These are phyloP conservation scores for Puccinellia tenuiflora DNA, from an alignment of 176 grass and related monocot species.

Conservation along the genomic window DNA sequence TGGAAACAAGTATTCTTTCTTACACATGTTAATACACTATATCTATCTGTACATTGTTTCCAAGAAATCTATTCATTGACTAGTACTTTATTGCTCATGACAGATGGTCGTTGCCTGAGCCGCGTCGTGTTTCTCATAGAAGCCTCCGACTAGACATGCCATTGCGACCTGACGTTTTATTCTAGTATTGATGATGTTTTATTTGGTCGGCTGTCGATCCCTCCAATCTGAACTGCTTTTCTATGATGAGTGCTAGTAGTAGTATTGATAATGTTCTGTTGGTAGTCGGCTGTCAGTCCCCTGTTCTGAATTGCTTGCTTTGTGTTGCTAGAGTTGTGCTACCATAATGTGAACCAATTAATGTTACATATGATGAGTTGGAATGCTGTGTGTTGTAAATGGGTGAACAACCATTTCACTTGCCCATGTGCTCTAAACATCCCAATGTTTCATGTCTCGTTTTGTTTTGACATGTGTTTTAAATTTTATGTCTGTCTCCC, in stretches of 20 bases:
- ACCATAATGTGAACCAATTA: background rate
- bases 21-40: background rate
- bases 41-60: background rate
- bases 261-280: background rate
- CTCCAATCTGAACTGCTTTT: too few species aligned
- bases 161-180: too few species aligned
- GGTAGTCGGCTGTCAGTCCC: background rate
- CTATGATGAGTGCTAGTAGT: background rate
- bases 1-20: background rate
- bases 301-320: background rate
- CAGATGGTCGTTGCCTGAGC: conserved; percentile 6
- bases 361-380: too few species aligned
- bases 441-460: too few species aligned
- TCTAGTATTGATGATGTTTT: background rate
- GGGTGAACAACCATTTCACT: too few species aligned
- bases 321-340: background rate
- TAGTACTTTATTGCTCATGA: background rate
- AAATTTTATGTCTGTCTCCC: too few species aligned
- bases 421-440: too few species aligned
- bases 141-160: too few species aligned
- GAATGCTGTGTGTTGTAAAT: too few species aligned
- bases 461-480: too few species aligned
- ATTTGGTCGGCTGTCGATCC: background rate
- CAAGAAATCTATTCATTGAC: background rate
- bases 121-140: background rate